phyloP scores from a whole-genome alignment of 2,329 filamentous ascomycete genomes.

The Pseudocercospora musae region DNA sequence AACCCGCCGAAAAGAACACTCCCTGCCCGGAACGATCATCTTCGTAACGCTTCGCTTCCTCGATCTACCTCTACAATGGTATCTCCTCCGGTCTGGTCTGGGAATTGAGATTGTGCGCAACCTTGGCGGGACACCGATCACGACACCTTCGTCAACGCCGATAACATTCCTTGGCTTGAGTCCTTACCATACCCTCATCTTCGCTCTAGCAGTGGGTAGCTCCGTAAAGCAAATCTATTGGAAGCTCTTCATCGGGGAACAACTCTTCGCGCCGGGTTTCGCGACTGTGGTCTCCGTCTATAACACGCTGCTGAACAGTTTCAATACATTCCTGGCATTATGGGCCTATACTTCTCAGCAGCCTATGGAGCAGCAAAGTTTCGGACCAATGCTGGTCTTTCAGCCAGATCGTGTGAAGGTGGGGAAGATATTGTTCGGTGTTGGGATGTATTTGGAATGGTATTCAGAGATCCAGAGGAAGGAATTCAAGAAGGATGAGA shows the following conservation, averaged over 20 bases:
- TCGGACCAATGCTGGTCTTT: constrained; percentile 10
- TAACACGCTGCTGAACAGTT: constrained; percentile 26
- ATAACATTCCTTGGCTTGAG: constrained; percentile 16
- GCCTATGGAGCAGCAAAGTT: constrained; percentile 9
- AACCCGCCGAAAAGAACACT: constrained; percentile 6
- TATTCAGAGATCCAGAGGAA: constrained; percentile 29
- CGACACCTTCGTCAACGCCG: not conserved
- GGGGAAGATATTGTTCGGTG: constrained; percentile 19
- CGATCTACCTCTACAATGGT: constrained; percentile 25
- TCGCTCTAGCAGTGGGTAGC: constrained; percentile 24
- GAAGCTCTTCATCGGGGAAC: constrained; percentile 23
- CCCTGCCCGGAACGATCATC: constrained; percentile 17
- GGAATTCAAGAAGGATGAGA: constrained; percentile 23
- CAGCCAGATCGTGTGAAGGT: constrained; percentile 10
- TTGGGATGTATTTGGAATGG: constrained; percentile 27
- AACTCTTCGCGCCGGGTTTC: constrained; percentile 18
- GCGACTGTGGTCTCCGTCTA: constrained; percentile 19
- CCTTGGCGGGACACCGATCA: constrained; percentile 1
- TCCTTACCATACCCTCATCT: constrained; percentile 25
- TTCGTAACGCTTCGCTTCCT: constrained; percentile 19
- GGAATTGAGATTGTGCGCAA: constrained; percentile 5
- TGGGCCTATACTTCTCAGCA: constrained; percentile 23
- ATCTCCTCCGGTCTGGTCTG: constrained; percentile 17
- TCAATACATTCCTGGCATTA: constrained; percentile 25
- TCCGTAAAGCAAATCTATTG: constrained; percentile 30